Evolutionary conservation across 331 rosid species (phyloP).

Genomic region (Saraca asoca): DNA sequence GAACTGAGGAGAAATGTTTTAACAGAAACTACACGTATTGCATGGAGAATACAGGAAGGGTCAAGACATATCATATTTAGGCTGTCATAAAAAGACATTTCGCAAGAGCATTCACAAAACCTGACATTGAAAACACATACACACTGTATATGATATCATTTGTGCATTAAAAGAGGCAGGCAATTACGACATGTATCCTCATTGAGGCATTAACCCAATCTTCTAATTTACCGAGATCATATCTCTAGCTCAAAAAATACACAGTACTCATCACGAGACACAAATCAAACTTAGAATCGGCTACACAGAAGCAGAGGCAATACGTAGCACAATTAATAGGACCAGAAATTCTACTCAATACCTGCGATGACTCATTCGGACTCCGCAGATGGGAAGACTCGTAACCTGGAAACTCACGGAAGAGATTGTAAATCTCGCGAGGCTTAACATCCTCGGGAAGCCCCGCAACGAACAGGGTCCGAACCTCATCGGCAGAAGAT

Average conservation of each 20-base stretch:
- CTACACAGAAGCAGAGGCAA: not conserved
- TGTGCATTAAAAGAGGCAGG: not conserved
- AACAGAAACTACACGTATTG: not conserved
- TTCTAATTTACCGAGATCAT: not conserved
- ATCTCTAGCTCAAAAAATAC: not conserved
- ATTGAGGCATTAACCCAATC: too few species aligned
- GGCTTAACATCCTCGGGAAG: constrained; percentile 87
- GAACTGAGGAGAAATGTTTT: not conserved
- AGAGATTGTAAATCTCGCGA: constrained; percentile 83
- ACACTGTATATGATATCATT: not conserved
- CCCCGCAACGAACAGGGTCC: constrained; percentile 91
- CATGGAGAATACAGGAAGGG: not conserved
- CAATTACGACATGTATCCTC: too few species aligned
- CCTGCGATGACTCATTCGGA: constrained; percentile 75
- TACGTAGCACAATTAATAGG: not conserved
- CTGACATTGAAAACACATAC: not conserved
- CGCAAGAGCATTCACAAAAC: not conserved
- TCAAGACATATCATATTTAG: not conserved
- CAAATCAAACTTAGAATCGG: not conserved
- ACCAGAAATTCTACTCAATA: not conserved
- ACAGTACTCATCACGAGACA: not conserved
- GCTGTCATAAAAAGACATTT: not conserved
- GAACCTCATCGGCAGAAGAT: constrained; percentile 61
- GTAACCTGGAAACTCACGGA: constrained; percentile 90
- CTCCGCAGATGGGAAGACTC: constrained; percentile 93